Evolutionary conservation across 208 protist species (phyloP).

Genomic region (Leptomonas pyrrhocoris): DNA sequence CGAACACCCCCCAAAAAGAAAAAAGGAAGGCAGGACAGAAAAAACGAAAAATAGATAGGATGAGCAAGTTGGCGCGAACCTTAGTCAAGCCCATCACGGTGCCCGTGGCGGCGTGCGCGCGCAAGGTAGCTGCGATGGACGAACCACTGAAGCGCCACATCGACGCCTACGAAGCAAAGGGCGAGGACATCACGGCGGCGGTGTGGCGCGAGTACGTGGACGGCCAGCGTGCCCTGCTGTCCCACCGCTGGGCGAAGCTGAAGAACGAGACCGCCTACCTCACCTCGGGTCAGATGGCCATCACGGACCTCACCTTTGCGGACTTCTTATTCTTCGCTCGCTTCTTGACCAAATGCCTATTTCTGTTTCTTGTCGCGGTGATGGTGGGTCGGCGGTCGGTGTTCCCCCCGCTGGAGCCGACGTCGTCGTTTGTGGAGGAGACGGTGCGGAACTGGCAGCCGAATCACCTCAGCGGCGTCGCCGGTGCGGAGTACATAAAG

Average conservation of each 20-base stretch:
- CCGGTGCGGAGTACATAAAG: constrained; percentile 19
- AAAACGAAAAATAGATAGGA: constrained; percentile 23
- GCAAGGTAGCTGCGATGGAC: constrained; percentile 56
- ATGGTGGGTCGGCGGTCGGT: constrained; percentile 67
- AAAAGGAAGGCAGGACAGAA: constrained; percentile 4
- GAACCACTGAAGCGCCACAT: constrained; percentile 81
- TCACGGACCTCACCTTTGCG: constrained; percentile 36
- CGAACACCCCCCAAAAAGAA: too few relatives aligned
- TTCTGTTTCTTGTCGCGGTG: constrained; percentile 65
- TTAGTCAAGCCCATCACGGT: constrained; percentile 58
- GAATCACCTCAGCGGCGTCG: constrained; percentile 32
- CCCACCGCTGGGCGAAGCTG: constrained; percentile 62
- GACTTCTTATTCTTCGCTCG: constrained; percentile 59
- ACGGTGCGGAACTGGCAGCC: constrained; percentile 62
- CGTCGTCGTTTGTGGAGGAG: constrained; percentile 72
- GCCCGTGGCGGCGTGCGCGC: constrained; percentile 46
- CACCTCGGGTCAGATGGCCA: constrained; percentile 39
- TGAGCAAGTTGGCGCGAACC: constrained; percentile 39
- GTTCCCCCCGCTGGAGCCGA: constrained; percentile 67
- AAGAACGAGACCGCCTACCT: constrained; percentile 43
- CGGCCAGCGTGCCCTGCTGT: constrained; percentile 57
- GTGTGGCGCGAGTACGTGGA: constrained; percentile 79
- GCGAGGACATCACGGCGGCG: constrained; percentile 63
- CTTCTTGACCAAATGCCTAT: constrained; percentile 67
- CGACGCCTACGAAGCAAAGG: constrained; percentile 49